Base-by-base conservation (phyloP, 805 yeast genomes). In the Torulaspora indica region DNA sequence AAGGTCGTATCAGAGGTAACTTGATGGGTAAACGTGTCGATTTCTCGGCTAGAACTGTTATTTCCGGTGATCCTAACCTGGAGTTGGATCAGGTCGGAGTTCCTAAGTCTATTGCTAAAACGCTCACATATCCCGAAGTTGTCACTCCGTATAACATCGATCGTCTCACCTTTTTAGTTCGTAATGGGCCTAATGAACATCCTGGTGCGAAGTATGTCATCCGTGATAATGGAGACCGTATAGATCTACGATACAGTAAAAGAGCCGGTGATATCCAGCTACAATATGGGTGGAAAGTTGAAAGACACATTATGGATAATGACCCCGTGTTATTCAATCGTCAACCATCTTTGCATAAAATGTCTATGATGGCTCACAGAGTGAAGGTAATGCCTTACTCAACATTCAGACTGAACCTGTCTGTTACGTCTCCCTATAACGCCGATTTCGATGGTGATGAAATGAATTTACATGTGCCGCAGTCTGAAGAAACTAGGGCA, bases 371-470 rank as follows among this genome's bases (percentile, higher is more conserved):
- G 98, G 95, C 96, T 13, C 99, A 93, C 66, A 79, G 96, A 70
- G 98, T 93, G 29, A 89, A 86, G 64, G 98, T 93, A 37, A 89
- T 93, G 96, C 99, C 99, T 9, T 93, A 89, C 64, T 90, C 98
- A 5, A 93, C 99, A 0, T 93, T 93, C 75, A 79, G 99, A 72
- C 75, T 93, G 72, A 93, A 93, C 63, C 74, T 93, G 64, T 93
- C 98, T 20, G 98, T 93, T 36, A 93, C 98, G 0, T 88, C 98
- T 14, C 99, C 99, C n/a, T 93, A 93, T 69, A 93, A 93, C 71
- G 99, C 99, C 36, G 99, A 93, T 83, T 93, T 93, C 74, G 99
- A 93, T 73, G 99, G 99, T 76, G 99, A 93, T 70, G 99, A 93
- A 72, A 93, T 93, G 99, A 93, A 93, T 70, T 83, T 93, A 72